phyloP scores from a whole-genome alignment of 139 green algal species.

The Mesostigma viride region DNA sequence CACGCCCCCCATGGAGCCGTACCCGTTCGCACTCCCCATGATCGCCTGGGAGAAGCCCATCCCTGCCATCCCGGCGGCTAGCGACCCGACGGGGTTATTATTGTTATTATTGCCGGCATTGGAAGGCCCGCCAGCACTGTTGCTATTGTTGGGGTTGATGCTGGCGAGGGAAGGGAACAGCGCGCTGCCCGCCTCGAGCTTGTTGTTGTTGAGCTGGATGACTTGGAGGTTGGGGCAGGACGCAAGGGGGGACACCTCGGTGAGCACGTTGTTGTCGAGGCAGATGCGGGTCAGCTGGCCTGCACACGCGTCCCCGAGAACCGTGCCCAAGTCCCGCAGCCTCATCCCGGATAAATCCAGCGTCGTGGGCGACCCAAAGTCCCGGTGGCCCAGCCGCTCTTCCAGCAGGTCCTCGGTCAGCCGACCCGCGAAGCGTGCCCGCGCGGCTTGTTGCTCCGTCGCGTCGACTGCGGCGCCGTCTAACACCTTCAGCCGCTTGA shows the following conservation, averaged over 20 bases:
- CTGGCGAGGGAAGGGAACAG: too few relatives aligned
- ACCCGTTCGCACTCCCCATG: too few relatives aligned
- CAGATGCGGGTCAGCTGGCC: conserved; percentile 45
- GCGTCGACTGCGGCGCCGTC: conserved; percentile 47
- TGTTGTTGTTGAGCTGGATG: conserved; percentile 42
- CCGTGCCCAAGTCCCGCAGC: conserved; percentile 39
- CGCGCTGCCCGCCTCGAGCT: too few relatives aligned
- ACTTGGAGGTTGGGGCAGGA: conserved; percentile 26
- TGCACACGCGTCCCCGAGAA: too few relatives aligned
- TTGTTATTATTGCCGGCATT: too few relatives aligned
- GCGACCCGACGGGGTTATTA: too few relatives aligned
- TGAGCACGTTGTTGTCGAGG: conserved; percentile 50
- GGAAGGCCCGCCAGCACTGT: too few relatives aligned
- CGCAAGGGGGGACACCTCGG: conserved; percentile 28
- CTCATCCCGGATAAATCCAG: conserved; percentile 43
- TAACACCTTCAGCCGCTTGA: conserved; percentile 61
- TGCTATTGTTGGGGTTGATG: too few relatives aligned
- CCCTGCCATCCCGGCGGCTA: too few relatives aligned
- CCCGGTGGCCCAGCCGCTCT: conserved; percentile 18
- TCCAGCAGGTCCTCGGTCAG: conserved; percentile 41
- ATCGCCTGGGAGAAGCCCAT: too few relatives aligned
- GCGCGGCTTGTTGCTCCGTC: conserved; percentile 46
- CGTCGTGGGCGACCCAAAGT: conserved; percentile 44
- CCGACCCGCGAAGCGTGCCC: conserved; percentile 44
- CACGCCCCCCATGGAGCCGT: too few relatives aligned